Evolutionary conservation across 768 basidiomycete species (phyloP).

Genomic region (Psilocybe cyanescens): DNA sequence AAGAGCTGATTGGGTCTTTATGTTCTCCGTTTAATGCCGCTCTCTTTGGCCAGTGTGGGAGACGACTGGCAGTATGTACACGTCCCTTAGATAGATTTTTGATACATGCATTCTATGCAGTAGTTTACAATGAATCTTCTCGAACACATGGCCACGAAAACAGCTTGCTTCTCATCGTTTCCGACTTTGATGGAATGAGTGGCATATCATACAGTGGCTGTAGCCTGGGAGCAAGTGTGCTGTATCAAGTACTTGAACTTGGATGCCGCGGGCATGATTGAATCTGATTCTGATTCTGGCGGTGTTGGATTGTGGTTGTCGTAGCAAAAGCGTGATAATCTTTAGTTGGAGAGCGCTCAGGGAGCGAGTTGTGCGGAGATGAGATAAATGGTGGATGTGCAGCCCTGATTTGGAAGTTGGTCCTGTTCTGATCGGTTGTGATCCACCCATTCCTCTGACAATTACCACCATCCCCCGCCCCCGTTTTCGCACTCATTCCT

Average conservation of each 20-base stretch:
- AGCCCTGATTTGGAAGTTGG: slow-evolving; percentile 24
- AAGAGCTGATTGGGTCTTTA: not conserved
- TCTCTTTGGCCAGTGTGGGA: slow-evolving; percentile 9
- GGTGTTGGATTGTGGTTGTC: not conserved
- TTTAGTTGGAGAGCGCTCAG: not conserved
- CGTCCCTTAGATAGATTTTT: slow-evolving; percentile 7
- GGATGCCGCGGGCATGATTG: not conserved
- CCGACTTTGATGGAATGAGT: no score
- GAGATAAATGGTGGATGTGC: slow-evolving; percentile 28
- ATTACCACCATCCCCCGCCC: slow-evolving; percentile 19
- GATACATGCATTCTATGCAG: not conserved
- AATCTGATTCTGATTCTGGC: not conserved
- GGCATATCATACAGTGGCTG: not conserved
- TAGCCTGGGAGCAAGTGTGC: not conserved
- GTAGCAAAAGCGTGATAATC: not conserved
- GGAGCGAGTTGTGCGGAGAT: slow-evolving; percentile 38
- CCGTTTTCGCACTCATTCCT: slow-evolving; percentile 1
- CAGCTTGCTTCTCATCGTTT: no score
- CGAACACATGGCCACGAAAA: not conserved
- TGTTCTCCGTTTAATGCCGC: not conserved
- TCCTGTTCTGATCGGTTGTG: slow-evolving; percentile 21
- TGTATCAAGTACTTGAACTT: not conserved
- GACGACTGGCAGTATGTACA: slow-evolving; percentile 1
- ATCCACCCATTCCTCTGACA: slow-evolving; percentile 20
- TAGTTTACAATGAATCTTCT: not conserved